These are phyloP conservation scores for Gomphus bonarii DNA, from an alignment of 1,284 basidiomycete genomes.

Conservation along the genomic window DNA sequence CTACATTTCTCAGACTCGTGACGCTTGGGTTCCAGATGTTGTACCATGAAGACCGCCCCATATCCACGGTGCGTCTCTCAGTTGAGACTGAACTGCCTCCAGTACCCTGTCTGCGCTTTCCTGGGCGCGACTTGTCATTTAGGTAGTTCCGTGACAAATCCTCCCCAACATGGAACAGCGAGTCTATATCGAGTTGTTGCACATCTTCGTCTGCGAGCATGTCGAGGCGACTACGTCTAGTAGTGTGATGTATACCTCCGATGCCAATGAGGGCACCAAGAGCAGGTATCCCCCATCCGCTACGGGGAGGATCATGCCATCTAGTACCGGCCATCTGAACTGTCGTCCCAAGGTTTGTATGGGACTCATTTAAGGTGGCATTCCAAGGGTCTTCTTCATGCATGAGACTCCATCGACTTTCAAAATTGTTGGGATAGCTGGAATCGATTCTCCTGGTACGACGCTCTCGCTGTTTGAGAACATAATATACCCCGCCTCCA, in stretches of 20 bases:
- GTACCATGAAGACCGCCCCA: neutral
- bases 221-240: conserved; percentile 30
- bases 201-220: conserved; percentile 73
- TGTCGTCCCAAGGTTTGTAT: conserved; percentile 17
- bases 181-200: conserved; percentile 31
- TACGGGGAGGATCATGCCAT: neutral
- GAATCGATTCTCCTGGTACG: conserved; percentile 13
- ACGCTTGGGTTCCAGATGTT: conserved; percentile 2
- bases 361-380: conserved; percentile 23
- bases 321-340: conserved; percentile 20
- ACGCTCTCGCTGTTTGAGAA: conserved; percentile 24
- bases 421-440: conserved; percentile 10
- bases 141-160: neutral
- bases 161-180: conserved; percentile 9
- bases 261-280: neutral
- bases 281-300: neutral
- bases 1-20: conserved; percentile 11
- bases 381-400: conserved; percentile 21
- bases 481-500: conserved; percentile 32
- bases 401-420: conserved; percentile 35
- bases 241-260: neutral
- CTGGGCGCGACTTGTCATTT: neutral
- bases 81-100: conserved; percentile 32
- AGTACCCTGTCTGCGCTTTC: conserved; percentile 22
- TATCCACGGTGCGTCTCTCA: neutral